Percentiles rank a stretch among this genome's conserved stretches.
These are phyloP conservation scores for Beauveria scarabaeidicola DNA, from an alignment of 2,329 filamentous ascomycete species.

Conservation along the genomic window DNA sequence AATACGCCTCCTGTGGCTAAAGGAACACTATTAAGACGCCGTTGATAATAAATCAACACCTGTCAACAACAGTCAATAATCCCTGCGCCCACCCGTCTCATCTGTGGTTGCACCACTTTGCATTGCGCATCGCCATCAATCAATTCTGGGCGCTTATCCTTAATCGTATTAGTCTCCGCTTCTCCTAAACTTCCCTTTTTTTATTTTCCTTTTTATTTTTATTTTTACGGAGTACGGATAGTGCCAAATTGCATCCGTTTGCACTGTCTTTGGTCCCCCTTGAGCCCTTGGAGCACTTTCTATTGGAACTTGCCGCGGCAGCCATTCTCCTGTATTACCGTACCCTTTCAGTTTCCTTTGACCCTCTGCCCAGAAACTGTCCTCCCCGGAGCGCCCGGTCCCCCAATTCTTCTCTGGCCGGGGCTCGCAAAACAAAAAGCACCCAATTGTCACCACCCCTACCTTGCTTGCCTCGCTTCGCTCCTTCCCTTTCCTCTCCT, in stretches of 20 bases:
- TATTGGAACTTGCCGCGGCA: not conserved
- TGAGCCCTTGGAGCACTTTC: not conserved
- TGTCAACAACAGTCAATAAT: not conserved
- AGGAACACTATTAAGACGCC: too few relatives aligned
- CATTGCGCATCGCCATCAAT: not conserved
- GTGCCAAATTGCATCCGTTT: not conserved
- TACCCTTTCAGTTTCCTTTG: not conserved
- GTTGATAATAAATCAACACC: too few relatives aligned
- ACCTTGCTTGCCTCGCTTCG: not conserved
- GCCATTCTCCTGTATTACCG: not conserved
- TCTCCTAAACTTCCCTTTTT: not conserved
- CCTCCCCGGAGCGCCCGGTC: not conserved
- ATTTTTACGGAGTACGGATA: too few relatives aligned
- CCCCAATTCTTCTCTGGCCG: not conserved
- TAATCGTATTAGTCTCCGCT: constrained; percentile 1
- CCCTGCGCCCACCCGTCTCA: not conserved
- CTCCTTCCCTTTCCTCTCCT: not conserved
- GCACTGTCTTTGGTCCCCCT: not conserved
- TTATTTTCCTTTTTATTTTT: not conserved
- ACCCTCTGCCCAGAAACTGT: not conserved
- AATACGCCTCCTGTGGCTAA: too few relatives aligned
- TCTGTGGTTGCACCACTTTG: not conserved
- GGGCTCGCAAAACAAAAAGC: not conserved
- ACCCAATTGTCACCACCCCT: not conserved
- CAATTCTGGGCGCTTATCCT: not conserved